Conservation (phyloP, 1,284 basidiomycete species). For the Stereum hirsutum region DNA sequence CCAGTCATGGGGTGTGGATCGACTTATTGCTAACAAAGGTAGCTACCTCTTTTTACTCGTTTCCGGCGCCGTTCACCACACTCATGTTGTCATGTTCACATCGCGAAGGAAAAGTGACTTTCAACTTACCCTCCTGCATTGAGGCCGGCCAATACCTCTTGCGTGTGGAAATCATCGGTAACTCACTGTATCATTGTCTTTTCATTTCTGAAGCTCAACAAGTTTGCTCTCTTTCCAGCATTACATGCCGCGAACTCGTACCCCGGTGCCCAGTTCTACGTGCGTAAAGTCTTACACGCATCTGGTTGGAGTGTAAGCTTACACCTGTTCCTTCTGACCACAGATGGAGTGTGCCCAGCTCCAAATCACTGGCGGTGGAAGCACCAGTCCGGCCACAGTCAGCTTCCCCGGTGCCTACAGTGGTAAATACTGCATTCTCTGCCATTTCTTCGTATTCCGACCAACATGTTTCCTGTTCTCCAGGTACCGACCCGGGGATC, state of each 20-base stretch:
- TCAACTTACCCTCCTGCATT: slow-evolving; percentile 41
- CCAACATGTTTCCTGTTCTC: too few species aligned
- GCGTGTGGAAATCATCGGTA: slow-evolving; percentile 43
- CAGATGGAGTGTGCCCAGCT: slow-evolving; percentile 48
- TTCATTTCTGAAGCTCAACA: too few species aligned
- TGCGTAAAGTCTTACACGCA: too few species aligned
- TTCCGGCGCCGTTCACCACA: too few species aligned
- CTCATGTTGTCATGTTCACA: too few species aligned
- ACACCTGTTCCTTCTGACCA: neutral
- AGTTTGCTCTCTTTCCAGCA: slow-evolving; percentile 16
- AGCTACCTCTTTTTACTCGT: too few species aligned
- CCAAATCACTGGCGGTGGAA: slow-evolving; percentile 41
- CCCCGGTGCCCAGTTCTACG: slow-evolving; percentile 13
- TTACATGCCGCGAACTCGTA: slow-evolving; percentile 27
- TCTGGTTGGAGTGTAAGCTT: neutral
- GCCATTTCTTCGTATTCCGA: too few species aligned
- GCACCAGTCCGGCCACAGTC: slow-evolving; percentile 33
- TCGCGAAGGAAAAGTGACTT: slow-evolving; percentile 44
- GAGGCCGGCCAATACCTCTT: slow-evolving; percentile 41
- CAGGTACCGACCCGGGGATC: slow-evolving; percentile 33
- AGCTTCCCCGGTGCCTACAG: slow-evolving; percentile 41
- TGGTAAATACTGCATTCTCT: slow-evolving; percentile 13
- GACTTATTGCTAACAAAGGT: slow-evolving; percentile 40
- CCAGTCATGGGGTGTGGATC: slow-evolving; percentile 37
- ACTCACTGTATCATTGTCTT: too few species aligned